Evolutionary conservation across 2,329 filamentous ascomycete genomes (phyloP).

Genomic region (Byssoonygena ceratinophila): DNA sequence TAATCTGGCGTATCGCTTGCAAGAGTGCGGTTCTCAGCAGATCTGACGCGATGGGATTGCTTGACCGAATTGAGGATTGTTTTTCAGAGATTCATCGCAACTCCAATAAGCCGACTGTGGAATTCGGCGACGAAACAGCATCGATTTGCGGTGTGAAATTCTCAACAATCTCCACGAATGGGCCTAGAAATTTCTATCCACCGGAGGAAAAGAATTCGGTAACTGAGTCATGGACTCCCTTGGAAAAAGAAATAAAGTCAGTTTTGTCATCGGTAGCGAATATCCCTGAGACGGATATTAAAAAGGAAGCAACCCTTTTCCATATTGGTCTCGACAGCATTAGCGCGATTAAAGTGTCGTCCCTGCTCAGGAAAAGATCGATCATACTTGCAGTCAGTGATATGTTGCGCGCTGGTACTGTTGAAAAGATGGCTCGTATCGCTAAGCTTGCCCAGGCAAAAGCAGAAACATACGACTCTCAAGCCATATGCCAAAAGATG

Average conservation of each 20-base stretch:
- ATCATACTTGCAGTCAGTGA: conserved; percentile 59
- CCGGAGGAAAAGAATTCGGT: neutral
- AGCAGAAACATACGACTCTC: conserved; percentile 12
- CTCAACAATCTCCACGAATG: conserved; percentile 15
- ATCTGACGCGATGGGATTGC: conserved; percentile 40
- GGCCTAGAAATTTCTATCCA: neutral
- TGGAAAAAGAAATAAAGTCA: conserved; percentile 35
- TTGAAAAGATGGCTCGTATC: conserved; percentile 51
- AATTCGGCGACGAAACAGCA: conserved; percentile 43
- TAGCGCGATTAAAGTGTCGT: conserved; percentile 72
- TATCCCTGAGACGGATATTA: conserved; percentile 48
- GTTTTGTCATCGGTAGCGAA: conserved; percentile 50
- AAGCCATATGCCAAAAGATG: conserved; percentile 17
- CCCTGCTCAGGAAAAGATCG: conserved; percentile 53
- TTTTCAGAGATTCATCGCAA: conserved; percentile 47
- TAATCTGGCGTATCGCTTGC: conserved; percentile 65
- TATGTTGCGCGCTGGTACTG: conserved; percentile 55
- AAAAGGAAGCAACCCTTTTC: conserved; percentile 57
- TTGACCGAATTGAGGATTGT: conserved; percentile 50
- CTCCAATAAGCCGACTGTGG: conserved; percentile 44
- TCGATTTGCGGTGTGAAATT: conserved; percentile 54
- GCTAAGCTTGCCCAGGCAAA: conserved; percentile 19
- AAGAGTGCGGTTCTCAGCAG: conserved; percentile 46
- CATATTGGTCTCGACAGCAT: conserved; percentile 86
- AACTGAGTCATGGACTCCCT: conserved; percentile 22